A percentile compares a stretch with the other conserved stretches of the same genome.
Conservation (phyloP, 2,329 filamentous ascomycete species). For the Botrytis medusae region DNA sequence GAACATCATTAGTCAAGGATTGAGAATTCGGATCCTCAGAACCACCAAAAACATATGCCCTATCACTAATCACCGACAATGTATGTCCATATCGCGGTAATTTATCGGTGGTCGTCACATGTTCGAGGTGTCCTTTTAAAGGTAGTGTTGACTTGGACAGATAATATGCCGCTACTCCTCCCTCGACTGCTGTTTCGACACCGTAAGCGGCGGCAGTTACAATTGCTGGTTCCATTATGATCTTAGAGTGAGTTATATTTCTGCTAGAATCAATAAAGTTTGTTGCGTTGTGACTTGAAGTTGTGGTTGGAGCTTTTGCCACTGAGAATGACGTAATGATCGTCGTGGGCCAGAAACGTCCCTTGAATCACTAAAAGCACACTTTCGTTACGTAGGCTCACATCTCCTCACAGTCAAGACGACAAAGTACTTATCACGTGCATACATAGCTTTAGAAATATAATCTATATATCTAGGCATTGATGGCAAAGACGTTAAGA, state of each 20-base stretch:
- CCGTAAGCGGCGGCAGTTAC: constrained; percentile 8
- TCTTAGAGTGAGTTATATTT: constrained; percentile 4
- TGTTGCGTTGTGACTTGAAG: neutral
- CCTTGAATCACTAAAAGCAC: neutral
- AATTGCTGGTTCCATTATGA: constrained; percentile 7
- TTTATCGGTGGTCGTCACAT: constrained; percentile 5
- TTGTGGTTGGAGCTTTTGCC: neutral
- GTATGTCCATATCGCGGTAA: constrained; percentile 8
- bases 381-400: neutral
- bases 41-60: constrained; percentile 17
- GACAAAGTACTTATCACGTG: neutral
- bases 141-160: constrained; percentile 14
- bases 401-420: neutral
- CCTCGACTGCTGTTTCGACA: constrained; percentile 5
- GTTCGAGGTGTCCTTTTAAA: constrained; percentile 5
- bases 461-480: neutral
- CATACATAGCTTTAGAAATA: no score
- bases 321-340: constrained; percentile 7
- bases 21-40: neutral
- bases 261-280: neutral
- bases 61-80: constrained; percentile 16
- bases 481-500: neutral
- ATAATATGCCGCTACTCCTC: constrained; percentile 14
- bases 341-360: neutral
- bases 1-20: neutral